phyloP scores from a whole-genome alignment of 2,329 filamentous ascomycete species.

The Fusarium sp. region DNA sequence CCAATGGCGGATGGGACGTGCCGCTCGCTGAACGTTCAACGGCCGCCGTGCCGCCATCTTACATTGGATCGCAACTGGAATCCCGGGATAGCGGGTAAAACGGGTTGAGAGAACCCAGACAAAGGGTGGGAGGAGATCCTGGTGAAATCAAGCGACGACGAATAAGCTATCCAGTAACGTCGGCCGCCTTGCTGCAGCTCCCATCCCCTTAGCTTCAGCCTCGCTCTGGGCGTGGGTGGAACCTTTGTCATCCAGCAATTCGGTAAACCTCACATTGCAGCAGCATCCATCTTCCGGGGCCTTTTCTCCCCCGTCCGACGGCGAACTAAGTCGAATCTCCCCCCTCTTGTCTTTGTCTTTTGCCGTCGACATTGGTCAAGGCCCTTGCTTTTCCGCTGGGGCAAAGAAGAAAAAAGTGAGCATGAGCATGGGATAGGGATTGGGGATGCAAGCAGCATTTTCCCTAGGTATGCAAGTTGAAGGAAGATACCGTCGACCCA shows the following conservation, averaged over 20 bases:
- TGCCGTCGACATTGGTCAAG: neutral
- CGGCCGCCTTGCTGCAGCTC: conserved; percentile 35
- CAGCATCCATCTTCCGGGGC: neutral
- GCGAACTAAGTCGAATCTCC: neutral
- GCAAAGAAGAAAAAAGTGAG: neutral
- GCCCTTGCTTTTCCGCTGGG: neutral
- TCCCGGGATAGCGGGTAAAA: conserved; percentile 24
- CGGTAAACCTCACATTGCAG: neutral
- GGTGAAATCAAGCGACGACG: conserved; percentile 9
- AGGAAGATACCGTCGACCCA: neutral
- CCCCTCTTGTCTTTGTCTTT: neutral
- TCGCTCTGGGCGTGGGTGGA: conserved; percentile 22
- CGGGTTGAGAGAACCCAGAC: neutral
- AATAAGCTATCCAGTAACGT: conserved; percentile 28
- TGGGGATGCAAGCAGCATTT: neutral
- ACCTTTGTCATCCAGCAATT: conserved; percentile 22
- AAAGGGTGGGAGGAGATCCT: neutral
- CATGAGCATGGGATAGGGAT: neutral
- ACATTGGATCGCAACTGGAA: neutral
- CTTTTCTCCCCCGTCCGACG: neutral
- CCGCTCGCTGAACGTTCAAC: neutral
- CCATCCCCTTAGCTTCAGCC: conserved; percentile 25
- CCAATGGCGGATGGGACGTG: neutral
- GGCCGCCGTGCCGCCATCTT: conserved; percentile 3
- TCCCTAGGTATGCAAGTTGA: neutral